Base-by-base conservation (phyloP, 805 yeast species). In the Millerozyma miso region DNA sequence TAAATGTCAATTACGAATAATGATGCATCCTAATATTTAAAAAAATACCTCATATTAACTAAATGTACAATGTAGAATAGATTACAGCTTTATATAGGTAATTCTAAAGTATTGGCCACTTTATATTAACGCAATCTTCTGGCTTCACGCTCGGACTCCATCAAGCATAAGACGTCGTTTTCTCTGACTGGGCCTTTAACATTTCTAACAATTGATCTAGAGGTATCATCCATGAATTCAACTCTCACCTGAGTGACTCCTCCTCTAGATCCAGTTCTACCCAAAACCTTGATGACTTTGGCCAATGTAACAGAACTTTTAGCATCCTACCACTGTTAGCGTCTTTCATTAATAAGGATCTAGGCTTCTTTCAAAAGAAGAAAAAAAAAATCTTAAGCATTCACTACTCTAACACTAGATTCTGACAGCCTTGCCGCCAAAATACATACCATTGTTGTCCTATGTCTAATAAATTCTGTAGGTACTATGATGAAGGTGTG, bases 191-290 rank as follows among this genome's bases (percentile, higher is more conserved):
- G 75, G 51, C 75, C 75, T 62, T 69, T 70, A 57, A 70, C 75
- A 63, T 70, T 70, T 69, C 75, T 69, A 60, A 70, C 75, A 50
- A 70, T 70, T 52, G 75, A 67, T 69, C 75, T 70, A 58, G 74
- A 57, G 44, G 73, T 54, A 50, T 69, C 75, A 62, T 70, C 74
- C 53, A 70, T 59, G 65, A 70, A 69, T 62, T 70, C 74, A 52
- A 70, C 75, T 65, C 75, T 66, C 54, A 70, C 75, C 60, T 70
- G 75, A 59, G 75, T 70, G 57, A 70, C 75, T 68, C 97, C 97
- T 86, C 98, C 98, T 81, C 98, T 91, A 74, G 99, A 91, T 74
- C 99, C 99, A 85, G 99, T 91, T 80, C 99, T 91, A 76, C 98
- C 98, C 77, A 91, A 83, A 75, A 91, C 98, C 82, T 91, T 93